These are phyloP conservation scores for Mycosarcoma mackinlayi DNA, from an alignment of 1,284 basidiomycete genomes.

Conservation along the genomic window DNA sequence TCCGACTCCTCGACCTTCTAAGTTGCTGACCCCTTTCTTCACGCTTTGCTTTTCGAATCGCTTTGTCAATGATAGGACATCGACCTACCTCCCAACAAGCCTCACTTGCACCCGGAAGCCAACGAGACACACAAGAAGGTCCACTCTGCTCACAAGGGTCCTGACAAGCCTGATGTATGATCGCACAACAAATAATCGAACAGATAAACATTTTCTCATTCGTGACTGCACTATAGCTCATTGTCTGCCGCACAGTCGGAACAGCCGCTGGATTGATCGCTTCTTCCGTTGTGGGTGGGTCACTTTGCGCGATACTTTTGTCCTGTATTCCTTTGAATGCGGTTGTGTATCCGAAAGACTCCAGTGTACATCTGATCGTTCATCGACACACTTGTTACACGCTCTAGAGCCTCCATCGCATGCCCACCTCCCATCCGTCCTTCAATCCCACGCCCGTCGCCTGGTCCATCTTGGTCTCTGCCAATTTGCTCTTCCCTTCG, in stretches of 20 bases:
- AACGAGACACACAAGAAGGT: constrained; percentile 38
- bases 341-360: no score
- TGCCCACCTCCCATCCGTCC: constrained; percentile 44
- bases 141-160: constrained; percentile 24
- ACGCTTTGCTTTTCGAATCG: no score
- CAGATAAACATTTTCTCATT: no score
- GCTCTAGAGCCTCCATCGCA: constrained; percentile 35
- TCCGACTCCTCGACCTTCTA: no score
- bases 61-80: constrained; percentile 22
- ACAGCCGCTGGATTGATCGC: no score
- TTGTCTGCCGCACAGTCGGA: no score
- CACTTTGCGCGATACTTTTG: no score
- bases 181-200: no score
- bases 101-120: constrained; percentile 27
- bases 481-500: background rate
- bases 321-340: no score
- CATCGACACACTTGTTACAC: background rate
- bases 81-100: constrained; percentile 32
- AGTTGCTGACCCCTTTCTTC: background rate
- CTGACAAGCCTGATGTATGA: constrained; percentile 37
- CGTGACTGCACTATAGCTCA: no score
- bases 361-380: no score
- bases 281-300: no score
- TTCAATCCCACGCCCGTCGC: constrained; percentile 1
- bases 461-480: constrained; percentile 3